These are phyloP conservation scores for Crataegus laevigata DNA, from an alignment of 306 rosid species.

Conservation along the genomic window DNA sequence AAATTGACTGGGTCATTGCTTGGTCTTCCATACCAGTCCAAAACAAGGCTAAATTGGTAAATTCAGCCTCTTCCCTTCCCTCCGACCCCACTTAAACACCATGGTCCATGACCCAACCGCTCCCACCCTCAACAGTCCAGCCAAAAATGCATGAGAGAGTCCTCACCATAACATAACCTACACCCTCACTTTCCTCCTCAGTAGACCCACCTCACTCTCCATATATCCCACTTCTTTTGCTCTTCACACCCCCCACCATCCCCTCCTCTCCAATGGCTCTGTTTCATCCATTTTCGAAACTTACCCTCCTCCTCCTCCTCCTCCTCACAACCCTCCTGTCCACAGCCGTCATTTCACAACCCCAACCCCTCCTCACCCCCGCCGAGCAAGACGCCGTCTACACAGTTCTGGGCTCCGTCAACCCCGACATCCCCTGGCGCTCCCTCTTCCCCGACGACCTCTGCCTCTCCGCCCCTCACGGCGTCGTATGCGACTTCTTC, in stretches of 20 bases:
- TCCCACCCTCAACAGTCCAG: not conserved
- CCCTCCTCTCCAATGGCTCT: constrained; percentile 28
- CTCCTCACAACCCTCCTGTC: constrained; percentile 6
- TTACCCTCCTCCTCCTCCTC: constrained; percentile 6
- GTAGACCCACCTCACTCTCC: not conserved
- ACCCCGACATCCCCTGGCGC: constrained; percentile 62
- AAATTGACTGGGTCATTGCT: not conserved
- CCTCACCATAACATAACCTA: not conserved
- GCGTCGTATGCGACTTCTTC: constrained; percentile 50
- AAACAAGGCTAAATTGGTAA: not conserved
- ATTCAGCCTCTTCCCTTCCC: not conserved
- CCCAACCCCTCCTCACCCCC: constrained; percentile 34
- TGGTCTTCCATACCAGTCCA: not conserved
- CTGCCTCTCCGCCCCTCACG: constrained; percentile 64
- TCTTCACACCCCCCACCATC: not conserved
- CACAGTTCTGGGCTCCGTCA: constrained; percentile 47
- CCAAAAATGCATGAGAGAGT: not conserved
- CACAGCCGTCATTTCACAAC: constrained; percentile 20
- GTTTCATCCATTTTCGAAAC: not conserved
- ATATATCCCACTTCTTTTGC: not conserved
- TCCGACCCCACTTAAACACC: not conserved
- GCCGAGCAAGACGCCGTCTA: constrained; percentile 44
- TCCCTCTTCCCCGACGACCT: constrained; percentile 51
- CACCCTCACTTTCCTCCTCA: not conserved
- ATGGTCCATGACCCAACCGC: not conserved